Percentiles rank a stretch among this genome's conserved stretches.
Conservation (phyloP, 176 grass and related monocot genomes). For the Areca catechu region DNA sequence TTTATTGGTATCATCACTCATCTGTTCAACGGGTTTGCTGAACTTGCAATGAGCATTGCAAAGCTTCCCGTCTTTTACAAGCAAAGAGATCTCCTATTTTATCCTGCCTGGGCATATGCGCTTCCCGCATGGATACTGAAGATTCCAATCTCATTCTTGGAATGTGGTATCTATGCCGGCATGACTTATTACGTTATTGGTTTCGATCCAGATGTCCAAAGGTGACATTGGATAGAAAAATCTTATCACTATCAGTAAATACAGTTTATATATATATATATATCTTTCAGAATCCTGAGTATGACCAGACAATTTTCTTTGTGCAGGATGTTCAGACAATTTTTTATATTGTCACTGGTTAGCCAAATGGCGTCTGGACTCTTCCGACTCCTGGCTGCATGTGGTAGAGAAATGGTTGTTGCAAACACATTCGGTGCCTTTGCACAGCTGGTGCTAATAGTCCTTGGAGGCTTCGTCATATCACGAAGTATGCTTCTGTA, state of each 20-base stretch:
- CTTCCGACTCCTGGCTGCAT: slow-evolving; percentile 27
- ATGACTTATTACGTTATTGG: slow-evolving; percentile 37
- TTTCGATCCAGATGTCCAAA: slow-evolving; percentile 28
- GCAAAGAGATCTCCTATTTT: slow-evolving; percentile 26
- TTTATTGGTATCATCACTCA: slow-evolving; percentile 8
- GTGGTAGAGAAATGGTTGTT: slow-evolving; percentile 27
- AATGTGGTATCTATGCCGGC: slow-evolving; percentile 15
- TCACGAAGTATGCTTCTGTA: slow-evolving; percentile 21
- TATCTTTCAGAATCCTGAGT: too few relatives aligned
- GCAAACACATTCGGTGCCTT: slow-evolving; percentile 18
- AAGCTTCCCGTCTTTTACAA: slow-evolving; percentile 30
- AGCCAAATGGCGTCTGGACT: slow-evolving; percentile 33
- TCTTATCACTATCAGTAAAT: neutral
- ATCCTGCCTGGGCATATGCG: slow-evolving; percentile 29
- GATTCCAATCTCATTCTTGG: slow-evolving; percentile 18
- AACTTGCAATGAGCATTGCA: slow-evolving; percentile 13
- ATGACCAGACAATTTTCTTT: too few relatives aligned
- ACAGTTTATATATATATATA: too few relatives aligned
- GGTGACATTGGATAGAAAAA: slow-evolving; percentile 5
- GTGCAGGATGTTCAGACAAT: slow-evolving; percentile 1
- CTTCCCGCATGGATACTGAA: slow-evolving; percentile 20
- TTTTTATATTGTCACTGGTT: slow-evolving; percentile 15
- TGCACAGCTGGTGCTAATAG: slow-evolving; percentile 16
- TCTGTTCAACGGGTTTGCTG: slow-evolving; percentile 29
- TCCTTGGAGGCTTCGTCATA: slow-evolving; percentile 31